Percentiles rank a stretch among this genome's conserved stretches.
These are phyloP conservation scores for Sedum album DNA, from an alignment of 164 flowering plant species.

Conservation along the genomic window DNA sequence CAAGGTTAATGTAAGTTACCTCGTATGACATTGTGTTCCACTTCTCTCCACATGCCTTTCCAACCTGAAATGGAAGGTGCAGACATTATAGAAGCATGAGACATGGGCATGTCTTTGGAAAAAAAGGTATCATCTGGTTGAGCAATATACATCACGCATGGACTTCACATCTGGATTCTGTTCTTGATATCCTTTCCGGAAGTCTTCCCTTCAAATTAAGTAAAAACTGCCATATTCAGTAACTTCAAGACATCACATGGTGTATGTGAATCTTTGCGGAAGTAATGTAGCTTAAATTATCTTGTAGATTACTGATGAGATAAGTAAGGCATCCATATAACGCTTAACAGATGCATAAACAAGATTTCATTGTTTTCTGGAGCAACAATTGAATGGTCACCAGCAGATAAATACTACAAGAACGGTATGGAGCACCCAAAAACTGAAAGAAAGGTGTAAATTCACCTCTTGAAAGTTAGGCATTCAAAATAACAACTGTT, in stretches of 20 bases:
- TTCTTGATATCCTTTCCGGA: conserved; percentile 78
- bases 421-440: not conserved
- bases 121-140: not conserved
- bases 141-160: conserved; percentile 76
- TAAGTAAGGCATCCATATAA: not conserved
- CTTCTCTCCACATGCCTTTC: conserved; percentile 94
- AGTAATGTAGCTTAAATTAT: too few species aligned
- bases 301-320: too few species aligned
- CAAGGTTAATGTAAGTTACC: conserved; percentile 25
- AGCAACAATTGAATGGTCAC: not conserved
- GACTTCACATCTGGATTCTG: conserved; percentile 84
- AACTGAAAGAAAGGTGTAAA: not conserved
- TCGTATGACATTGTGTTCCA: conserved; percentile 92
- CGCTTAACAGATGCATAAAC: too few species aligned
- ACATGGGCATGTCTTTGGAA: not conserved
- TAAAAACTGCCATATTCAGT: not conserved
- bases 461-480: not conserved
- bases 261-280: too few species aligned
- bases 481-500: not conserved
- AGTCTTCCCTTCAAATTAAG: conserved; percentile 66
- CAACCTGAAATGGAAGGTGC: conserved; percentile 41
- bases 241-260: too few species aligned
- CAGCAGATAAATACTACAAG: too few species aligned
- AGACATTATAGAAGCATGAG: not conserved
- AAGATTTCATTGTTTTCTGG: not conserved